phyloP scores from a whole-genome alignment of 495 filamentous ascomycete species.

The Rusavskia elegans region DNA sequence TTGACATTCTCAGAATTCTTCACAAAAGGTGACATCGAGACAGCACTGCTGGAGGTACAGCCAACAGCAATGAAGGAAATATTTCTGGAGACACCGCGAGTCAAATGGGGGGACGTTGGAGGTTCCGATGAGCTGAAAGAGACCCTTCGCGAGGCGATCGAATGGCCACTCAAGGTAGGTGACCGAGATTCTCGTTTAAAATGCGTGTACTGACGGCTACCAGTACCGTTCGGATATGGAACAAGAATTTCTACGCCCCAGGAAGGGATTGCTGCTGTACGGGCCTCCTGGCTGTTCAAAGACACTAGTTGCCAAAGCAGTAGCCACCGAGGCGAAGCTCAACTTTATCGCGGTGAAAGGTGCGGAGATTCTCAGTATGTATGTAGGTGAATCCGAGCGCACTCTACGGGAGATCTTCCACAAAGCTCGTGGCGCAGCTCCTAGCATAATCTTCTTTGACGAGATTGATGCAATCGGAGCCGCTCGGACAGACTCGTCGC shows the following conservation, averaged over 20 bases:
- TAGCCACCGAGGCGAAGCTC: slow-evolving; percentile 78
- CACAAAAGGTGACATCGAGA: slow-evolving; percentile 33
- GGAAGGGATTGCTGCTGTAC: slow-evolving; percentile 78
- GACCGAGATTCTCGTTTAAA: too few relatives aligned
- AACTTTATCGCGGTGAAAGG: slow-evolving; percentile 96
- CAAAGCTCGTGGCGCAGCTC: slow-evolving; percentile 70
- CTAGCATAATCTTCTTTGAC: slow-evolving; percentile 96
- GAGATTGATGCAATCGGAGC: slow-evolving; percentile 92
- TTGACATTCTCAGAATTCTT: slow-evolving; percentile 13
- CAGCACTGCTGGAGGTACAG: slow-evolving; percentile 39
- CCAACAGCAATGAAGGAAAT: slow-evolving; percentile 86
- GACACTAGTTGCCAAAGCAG: slow-evolving; percentile 80
- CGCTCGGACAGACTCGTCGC: slow-evolving; percentile 35
- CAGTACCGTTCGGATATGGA: slow-evolving; percentile 41
- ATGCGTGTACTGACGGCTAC: too few relatives aligned
- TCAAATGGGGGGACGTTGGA: slow-evolving; percentile 81
- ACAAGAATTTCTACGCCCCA: slow-evolving; percentile 45
- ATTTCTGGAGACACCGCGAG: slow-evolving; percentile 71
- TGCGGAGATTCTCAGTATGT: slow-evolving; percentile 93
- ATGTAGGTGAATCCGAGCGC: slow-evolving; percentile 91
- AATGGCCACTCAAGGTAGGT: slow-evolving; percentile 47
- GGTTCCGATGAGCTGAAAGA: slow-evolving; percentile 72
- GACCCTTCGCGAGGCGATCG: slow-evolving; percentile 43
- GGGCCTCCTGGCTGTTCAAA: slow-evolving; percentile 95
- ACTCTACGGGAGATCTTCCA: slow-evolving; percentile 76